phyloP scores from a whole-genome alignment of 495 filamentous ascomycete genomes.

The Pseudomonodictys pantanalensis region DNA sequence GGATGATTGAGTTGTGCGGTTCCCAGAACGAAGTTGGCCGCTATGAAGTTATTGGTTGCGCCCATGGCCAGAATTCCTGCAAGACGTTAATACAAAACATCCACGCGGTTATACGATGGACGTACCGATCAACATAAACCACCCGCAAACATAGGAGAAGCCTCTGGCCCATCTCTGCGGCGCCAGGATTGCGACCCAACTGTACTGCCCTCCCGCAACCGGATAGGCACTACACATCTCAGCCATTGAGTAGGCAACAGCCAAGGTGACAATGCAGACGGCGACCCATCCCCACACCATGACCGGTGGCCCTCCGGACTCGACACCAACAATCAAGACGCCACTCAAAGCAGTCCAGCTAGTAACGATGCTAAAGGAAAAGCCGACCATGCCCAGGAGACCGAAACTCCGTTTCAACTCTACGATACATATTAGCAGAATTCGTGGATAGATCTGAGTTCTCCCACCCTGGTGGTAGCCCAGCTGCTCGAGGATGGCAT shows the following conservation, averaged over 20 bases:
- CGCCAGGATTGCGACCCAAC: slow-evolving; percentile 56
- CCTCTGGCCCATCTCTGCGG: slow-evolving; percentile 45
- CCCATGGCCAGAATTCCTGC: slow-evolving; percentile 57
- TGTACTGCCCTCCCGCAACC: slow-evolving; percentile 56
- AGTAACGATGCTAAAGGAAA: slow-evolving; percentile 59
- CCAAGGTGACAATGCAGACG: slow-evolving; percentile 49
- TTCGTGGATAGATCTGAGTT: not conserved
- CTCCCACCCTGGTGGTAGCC: slow-evolving; percentile 49
- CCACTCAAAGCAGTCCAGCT: slow-evolving; percentile 57
- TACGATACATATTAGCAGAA: slow-evolving; percentile 22
- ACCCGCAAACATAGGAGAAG: slow-evolving; percentile 36
- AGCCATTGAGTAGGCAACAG: slow-evolving; percentile 57
- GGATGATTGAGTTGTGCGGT: slow-evolving; percentile 55
- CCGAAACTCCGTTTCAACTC: slow-evolving; percentile 59
- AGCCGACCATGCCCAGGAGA: slow-evolving; percentile 59
- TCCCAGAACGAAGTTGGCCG: slow-evolving; percentile 55
- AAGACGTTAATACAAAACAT: not conserved
- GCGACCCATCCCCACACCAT: slow-evolving; percentile 59
- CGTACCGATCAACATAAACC: slow-evolving; percentile 40
- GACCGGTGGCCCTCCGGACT: slow-evolving; percentile 55
- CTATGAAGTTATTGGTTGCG: slow-evolving; percentile 57
- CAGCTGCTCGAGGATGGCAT: slow-evolving; percentile 33
- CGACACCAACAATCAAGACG: slow-evolving; percentile 56
- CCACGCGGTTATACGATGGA: not conserved
- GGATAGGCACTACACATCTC: slow-evolving; percentile 58